These are phyloP conservation scores for Ogataea naganishii DNA, from an alignment of 805 yeast genomes.

Conservation along the genomic window DNA sequence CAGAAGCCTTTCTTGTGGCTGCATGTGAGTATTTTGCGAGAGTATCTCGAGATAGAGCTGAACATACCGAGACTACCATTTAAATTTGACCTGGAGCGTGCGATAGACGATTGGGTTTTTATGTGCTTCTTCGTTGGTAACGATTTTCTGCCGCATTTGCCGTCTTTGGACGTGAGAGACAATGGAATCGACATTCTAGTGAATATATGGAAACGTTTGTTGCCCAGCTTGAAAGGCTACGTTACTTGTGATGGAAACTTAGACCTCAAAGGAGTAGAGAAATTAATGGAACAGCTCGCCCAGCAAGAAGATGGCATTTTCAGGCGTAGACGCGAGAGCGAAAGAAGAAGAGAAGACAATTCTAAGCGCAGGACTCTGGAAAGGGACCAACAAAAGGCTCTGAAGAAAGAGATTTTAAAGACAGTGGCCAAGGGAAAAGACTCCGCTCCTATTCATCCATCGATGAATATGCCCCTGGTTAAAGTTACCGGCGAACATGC, in stretches of 20 bases:
- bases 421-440: slow-evolving; percentile 66
- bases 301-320: slow-evolving; percentile 73
- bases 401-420: slow-evolving; percentile 35
- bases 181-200: slow-evolving; percentile 81
- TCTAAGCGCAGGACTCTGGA: slow-evolving; percentile 47
- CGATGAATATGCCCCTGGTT: slow-evolving; percentile 66
- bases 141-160: slow-evolving; percentile 95
- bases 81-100: slow-evolving; percentile 83
- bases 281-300: slow-evolving; percentile 55
- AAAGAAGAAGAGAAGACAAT: slow-evolving; percentile 58
- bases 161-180: slow-evolving; percentile 90
- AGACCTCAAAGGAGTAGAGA: slow-evolving; percentile 69
- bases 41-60: slow-evolving; percentile 79
- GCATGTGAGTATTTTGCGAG: slow-evolving; percentile 79
- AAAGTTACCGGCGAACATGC: slow-evolving; percentile 62
- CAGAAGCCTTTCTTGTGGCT: slow-evolving; percentile 91
- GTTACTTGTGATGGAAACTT: slow-evolving; percentile 87
- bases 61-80: slow-evolving; percentile 60
- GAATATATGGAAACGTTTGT: slow-evolving; percentile 68
- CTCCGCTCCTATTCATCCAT: slow-evolving; percentile 63
- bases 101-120: slow-evolving; percentile 97
- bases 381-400: slow-evolving; percentile 34
- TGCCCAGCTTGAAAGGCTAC: slow-evolving; percentile 64
- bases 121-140: slow-evolving; percentile 98
- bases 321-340: slow-evolving; percentile 57